Evolutionary conservation across 1,284 basidiomycete species (phyloP).

Genomic region (Puccinia hordei): DNA sequence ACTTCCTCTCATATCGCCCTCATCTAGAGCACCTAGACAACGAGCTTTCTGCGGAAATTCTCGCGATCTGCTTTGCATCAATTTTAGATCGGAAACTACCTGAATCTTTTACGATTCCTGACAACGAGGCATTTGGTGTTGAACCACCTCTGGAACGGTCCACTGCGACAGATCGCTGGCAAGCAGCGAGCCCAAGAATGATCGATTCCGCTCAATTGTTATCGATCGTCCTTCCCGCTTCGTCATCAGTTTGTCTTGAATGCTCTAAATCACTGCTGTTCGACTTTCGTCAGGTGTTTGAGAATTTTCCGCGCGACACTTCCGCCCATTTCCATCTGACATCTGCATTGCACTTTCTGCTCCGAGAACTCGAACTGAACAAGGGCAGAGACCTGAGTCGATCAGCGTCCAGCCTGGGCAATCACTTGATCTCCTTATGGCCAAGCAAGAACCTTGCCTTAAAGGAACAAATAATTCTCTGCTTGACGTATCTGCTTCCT

Average conservation of each 20-base stretch:
- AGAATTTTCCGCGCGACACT: conserved; percentile 39
- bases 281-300: conserved; percentile 25
- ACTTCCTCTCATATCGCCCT: conserved; percentile 37
- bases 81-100: conserved; percentile 46
- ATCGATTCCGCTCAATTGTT: conserved; percentile 39
- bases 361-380: conserved; percentile 46
- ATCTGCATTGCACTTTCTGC: conserved; percentile 25
- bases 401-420: conserved; percentile 24
- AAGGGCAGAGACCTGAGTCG: conserved; percentile 29
- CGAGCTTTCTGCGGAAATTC: conserved; percentile 18
- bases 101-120: background rate
- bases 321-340: conserved; percentile 49
- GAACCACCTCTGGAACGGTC: background rate
- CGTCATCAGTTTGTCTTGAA: conserved; percentile 26
- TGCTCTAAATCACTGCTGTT: conserved; percentile 36
- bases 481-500: conserved; percentile 43
- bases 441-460: conserved; percentile 37
- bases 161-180: background rate
- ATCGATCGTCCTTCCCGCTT: conserved; percentile 31
- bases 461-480: conserved; percentile 36
- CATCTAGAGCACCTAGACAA: conserved; percentile 37
- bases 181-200: conserved; percentile 21
- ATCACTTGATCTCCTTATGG: conserved; percentile 29
- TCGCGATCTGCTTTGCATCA: conserved; percentile 45
- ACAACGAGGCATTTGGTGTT: conserved; percentile 34